phyloP scores from a whole-genome alignment of 352 stramenopile species.

The Stephanocyclus meneghinianus region DNA sequence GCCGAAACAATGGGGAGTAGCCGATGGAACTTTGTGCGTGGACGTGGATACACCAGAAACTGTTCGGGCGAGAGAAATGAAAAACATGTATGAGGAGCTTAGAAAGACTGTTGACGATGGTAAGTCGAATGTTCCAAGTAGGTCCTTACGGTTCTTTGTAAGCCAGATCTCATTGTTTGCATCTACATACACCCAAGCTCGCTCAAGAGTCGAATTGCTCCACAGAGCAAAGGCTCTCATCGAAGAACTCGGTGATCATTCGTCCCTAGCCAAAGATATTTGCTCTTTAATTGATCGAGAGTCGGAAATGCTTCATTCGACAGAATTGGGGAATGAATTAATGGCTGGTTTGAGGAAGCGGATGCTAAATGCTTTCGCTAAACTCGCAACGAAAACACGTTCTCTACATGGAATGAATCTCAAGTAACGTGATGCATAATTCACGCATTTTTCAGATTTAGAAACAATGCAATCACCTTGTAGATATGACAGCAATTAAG shows the following conservation, averaged over 20 bases:
- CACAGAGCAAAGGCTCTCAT: slow-evolving; percentile 30
- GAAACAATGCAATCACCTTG: not conserved
- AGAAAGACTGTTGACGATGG: slow-evolving; percentile 23
- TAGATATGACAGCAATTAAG: slow-evolving; percentile 1
- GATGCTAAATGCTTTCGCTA: slow-evolving; percentile 38
- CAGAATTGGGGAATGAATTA: slow-evolving; percentile 43
- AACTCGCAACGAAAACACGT: slow-evolving; percentile 16
- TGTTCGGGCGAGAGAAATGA: slow-evolving; percentile 36
- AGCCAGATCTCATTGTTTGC: not conserved
- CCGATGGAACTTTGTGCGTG: slow-evolving; percentile 22
- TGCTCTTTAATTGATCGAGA: slow-evolving; percentile 34
- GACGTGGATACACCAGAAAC: slow-evolving; percentile 40
- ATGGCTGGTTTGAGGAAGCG: slow-evolving; percentile 41
- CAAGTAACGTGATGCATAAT: not conserved
- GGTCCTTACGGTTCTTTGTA: not conserved
- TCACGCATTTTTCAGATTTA: not conserved
- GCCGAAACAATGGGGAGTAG: slow-evolving; percentile 34
- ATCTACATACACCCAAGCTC: slow-evolving; percentile 11
- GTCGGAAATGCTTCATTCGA: slow-evolving; percentile 31
- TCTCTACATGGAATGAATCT: no score
- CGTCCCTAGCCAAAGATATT: slow-evolving; percentile 45
- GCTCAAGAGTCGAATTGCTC: slow-evolving; percentile 38
- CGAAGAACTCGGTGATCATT: slow-evolving; percentile 22
- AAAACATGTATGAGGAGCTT: slow-evolving; percentile 39
- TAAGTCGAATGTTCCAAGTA: slow-evolving; percentile 13